Evolutionary conservation across 345 rosid species (phyloP).

Genomic region (Citrus reticulata): DNA sequence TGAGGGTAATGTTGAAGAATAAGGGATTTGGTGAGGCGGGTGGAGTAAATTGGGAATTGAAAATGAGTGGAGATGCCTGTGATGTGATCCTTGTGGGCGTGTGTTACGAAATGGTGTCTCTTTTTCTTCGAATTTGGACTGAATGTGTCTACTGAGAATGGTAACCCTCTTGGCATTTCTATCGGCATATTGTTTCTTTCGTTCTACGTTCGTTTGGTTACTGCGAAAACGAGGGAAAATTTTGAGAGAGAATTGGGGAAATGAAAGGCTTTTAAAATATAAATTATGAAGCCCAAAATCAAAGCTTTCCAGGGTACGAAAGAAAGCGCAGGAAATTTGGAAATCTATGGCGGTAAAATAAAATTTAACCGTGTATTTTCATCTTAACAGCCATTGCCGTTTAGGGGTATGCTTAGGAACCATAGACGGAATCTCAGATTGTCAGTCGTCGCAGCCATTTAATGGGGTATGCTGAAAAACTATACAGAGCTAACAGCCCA

Average conservation of each 20-base stretch:
- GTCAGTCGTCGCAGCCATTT: too few relatives aligned
- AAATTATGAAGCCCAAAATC: background rate
- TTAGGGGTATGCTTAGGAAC: too few relatives aligned
- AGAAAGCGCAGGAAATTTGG: background rate
- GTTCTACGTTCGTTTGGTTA: background rate
- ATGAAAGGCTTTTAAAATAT: background rate
- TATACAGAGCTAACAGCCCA: too few relatives aligned
- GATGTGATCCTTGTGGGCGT: slow-evolving; percentile 82
- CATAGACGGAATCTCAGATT: too few relatives aligned
- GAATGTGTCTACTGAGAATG: slow-evolving; percentile 85
- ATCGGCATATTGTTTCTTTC: slow-evolving; percentile 40
- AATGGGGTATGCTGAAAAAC: too few relatives aligned
- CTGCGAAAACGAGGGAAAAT: background rate
- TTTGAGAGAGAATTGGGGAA: background rate
- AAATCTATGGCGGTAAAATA: too few relatives aligned
- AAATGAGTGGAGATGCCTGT: slow-evolving; percentile 46
- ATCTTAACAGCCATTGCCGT: too few relatives aligned
- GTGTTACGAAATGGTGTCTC: slow-evolving; percentile 77
- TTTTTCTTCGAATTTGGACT: slow-evolving; percentile 48
- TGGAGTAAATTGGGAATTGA: slow-evolving; percentile 65
- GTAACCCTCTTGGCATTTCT: slow-evolving; percentile 83
- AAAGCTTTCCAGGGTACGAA: slow-evolving; percentile 13
- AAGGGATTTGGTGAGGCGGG: slow-evolving; percentile 61
- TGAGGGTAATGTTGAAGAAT: slow-evolving; percentile 50
- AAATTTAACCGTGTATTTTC: too few relatives aligned